A percentile compares a stretch with the other conserved stretches of the same genome.
These are phyloP conservation scores for Collariella sp. DNA, from an alignment of 495 filamentous ascomycete genomes.

Conservation along the genomic window DNA sequence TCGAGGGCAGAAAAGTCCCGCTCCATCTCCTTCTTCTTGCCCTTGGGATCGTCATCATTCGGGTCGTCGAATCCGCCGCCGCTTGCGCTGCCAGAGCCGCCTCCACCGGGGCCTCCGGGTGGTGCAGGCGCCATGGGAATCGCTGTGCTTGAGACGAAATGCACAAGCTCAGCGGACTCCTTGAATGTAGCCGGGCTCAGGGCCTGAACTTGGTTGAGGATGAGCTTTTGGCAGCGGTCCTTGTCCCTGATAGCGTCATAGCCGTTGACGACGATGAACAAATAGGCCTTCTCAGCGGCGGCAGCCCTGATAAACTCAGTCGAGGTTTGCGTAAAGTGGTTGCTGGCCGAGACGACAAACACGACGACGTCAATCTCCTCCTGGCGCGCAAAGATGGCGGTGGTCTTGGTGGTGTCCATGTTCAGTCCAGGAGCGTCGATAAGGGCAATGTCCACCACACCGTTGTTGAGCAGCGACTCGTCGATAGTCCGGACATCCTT, in stretches of 20 bases:
- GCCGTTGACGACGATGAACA: constrained; percentile 97
- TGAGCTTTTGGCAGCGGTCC: constrained; percentile 70
- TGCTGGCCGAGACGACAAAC: constrained; percentile 93
- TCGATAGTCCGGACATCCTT: constrained; percentile 85
- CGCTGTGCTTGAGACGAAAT: constrained; percentile 95
- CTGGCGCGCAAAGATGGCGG: constrained; percentile 90
- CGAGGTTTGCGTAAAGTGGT: constrained; percentile 92
- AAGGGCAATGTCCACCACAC: constrained; percentile 93
- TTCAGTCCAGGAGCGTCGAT: constrained; percentile 96
- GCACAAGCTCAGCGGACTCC: constrained; percentile 84
- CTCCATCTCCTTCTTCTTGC: constrained; percentile 77
- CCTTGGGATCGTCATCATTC: constrained; percentile 58
- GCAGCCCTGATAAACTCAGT: constrained; percentile 96
- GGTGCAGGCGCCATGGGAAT: constrained; percentile 60
- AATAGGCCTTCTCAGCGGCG: constrained; percentile 93
- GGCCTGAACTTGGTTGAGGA: constrained; percentile 75
- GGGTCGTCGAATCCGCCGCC: constrained; percentile 50
- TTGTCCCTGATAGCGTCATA: constrained; percentile 93
- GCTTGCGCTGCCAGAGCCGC: constrained; percentile 51
- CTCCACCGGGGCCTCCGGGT: constrained; percentile 48
- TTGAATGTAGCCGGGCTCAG: constrained; percentile 88
- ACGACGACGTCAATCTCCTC: constrained; percentile 99
- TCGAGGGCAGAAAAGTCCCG: constrained; percentile 86
- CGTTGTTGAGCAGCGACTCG: constrained; percentile 91
- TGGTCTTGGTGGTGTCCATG: constrained; percentile 91